These are phyloP conservation scores for Phytophthora syringae DNA, from an alignment of 352 stramenopile species.

Conservation along the genomic window DNA sequence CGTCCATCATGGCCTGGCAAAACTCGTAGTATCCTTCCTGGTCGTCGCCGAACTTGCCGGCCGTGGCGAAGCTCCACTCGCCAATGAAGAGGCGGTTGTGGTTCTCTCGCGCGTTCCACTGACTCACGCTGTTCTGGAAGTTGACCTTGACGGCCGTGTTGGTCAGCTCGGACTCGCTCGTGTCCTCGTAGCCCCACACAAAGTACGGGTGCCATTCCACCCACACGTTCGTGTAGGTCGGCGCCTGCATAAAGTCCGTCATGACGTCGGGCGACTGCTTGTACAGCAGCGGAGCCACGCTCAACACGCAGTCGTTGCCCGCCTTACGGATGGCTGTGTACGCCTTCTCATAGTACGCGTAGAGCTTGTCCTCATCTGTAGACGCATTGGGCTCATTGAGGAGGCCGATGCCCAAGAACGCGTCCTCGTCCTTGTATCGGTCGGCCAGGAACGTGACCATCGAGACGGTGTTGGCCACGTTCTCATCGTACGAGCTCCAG, in stretches of 20 bases:
- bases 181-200: constrained; percentile 77
- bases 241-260: constrained; percentile 57
- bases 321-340: constrained; percentile 63
- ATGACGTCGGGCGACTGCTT: constrained; percentile 66
- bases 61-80: constrained; percentile 63
- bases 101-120: constrained; percentile 40
- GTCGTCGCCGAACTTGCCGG: constrained; percentile 58
- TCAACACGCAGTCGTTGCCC: constrained; percentile 73
- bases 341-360: constrained; percentile 78
- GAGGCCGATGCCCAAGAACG: constrained; percentile 76
- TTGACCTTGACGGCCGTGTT: constrained; percentile 43
- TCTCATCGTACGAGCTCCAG: constrained; percentile 64
- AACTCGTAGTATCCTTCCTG: constrained; percentile 58
- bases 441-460: constrained; percentile 57
- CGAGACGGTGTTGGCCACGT: constrained; percentile 59
- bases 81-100: constrained; percentile 63
- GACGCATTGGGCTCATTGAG: constrained; percentile 69
- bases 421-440: constrained; percentile 68
- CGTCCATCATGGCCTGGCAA: constrained; percentile 53
- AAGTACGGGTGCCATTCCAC: constrained; percentile 87
- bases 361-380: constrained; percentile 56
- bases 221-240: constrained; percentile 75
- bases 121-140: constrained; percentile 34
- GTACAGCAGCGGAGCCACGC: constrained; percentile 61
- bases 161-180: too few species aligned